Evolutionary conservation across 1,139 yeast genomes (phyloP).

Genomic region (Arxiozyma slooffiae): DNA sequence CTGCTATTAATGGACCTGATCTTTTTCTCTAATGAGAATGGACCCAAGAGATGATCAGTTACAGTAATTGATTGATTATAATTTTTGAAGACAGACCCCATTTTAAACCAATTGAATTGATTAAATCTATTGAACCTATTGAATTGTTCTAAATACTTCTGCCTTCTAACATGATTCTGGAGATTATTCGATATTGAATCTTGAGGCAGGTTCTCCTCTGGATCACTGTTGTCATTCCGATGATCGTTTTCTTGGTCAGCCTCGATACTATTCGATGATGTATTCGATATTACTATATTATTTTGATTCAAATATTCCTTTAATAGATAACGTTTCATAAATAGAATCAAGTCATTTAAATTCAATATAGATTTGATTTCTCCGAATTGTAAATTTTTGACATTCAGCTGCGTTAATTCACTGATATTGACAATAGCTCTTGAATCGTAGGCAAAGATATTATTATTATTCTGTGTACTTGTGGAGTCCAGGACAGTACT

Average conservation of each 20-base stretch:
- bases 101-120: conserved; percentile 46
- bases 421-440: conserved; percentile 37
- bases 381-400: conserved; percentile 49
- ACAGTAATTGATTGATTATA: conserved; percentile 42
- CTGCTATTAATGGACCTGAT: conserved; percentile 30
- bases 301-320: conserved; percentile 22
- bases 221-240: background rate
- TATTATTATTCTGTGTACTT: conserved; percentile 20
- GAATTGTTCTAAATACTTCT: conserved; percentile 17
- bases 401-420: conserved; percentile 43
- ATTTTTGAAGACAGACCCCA: conserved; percentile 47
- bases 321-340: conserved; percentile 35
- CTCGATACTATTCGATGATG: background rate
- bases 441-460: conserved; percentile 39
- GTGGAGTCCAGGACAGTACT: no score
- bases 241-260: background rate
- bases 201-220: conserved; percentile 10
- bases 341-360: conserved; percentile 38
- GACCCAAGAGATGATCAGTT: conserved; percentile 60
- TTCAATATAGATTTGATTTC: conserved; percentile 42
- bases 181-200: conserved; percentile 10
- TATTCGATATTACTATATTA: conserved; percentile 8
- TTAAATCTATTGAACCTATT: conserved; percentile 22
- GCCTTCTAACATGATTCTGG: conserved; percentile 13
- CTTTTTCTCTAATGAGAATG: conserved; percentile 54